A percentile compares a stretch with the other conserved stretches of the same genome.
These are phyloP conservation scores for Eremochloa ophiuroides DNA, from an alignment of 176 grass and related monocot genomes.

Conservation along the genomic window DNA sequence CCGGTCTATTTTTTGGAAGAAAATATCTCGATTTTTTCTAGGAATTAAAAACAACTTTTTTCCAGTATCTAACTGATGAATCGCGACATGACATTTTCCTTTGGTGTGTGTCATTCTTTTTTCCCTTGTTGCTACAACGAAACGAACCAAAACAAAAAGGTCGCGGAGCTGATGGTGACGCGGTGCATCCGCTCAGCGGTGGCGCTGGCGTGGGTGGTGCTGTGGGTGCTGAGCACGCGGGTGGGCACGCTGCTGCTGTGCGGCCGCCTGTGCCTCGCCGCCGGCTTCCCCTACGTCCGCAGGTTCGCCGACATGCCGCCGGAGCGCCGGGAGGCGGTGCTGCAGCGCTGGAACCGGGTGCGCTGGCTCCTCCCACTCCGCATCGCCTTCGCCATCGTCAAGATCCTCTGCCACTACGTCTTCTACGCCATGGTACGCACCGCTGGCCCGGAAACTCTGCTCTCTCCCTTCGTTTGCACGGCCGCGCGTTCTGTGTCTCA, in stretches of 20 bases:
- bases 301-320: slow-evolving; percentile 67
- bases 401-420: slow-evolving; percentile 56
- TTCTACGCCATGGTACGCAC: slow-evolving; percentile 70
- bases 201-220: slow-evolving; percentile 51
- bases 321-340: slow-evolving; percentile 44
- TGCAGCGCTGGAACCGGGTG: slow-evolving; percentile 58
- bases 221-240: slow-evolving; percentile 72
- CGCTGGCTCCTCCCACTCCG: slow-evolving; percentile 47
- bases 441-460: not conserved
- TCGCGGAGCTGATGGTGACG: slow-evolving; percentile 65
- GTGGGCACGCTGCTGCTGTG: slow-evolving; percentile 73
- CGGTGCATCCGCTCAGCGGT: slow-evolving; percentile 43
- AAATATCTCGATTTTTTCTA: no score
- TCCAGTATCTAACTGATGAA: not conserved
- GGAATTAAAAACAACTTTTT: no score
- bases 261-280: slow-evolving; percentile 31
- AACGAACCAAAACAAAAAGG: slow-evolving; percentile 20
- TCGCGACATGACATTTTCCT: not conserved
- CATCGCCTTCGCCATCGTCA: slow-evolving; percentile 57
- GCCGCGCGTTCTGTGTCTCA: not conserved
- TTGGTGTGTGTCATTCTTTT: not conserved
- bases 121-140: not conserved
- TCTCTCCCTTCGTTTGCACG: not conserved
- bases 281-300: slow-evolving; percentile 48
- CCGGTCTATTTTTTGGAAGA: no score